Conservation (phyloP, 306 rosid genomes). For the Alnus glutinosa region DNA sequence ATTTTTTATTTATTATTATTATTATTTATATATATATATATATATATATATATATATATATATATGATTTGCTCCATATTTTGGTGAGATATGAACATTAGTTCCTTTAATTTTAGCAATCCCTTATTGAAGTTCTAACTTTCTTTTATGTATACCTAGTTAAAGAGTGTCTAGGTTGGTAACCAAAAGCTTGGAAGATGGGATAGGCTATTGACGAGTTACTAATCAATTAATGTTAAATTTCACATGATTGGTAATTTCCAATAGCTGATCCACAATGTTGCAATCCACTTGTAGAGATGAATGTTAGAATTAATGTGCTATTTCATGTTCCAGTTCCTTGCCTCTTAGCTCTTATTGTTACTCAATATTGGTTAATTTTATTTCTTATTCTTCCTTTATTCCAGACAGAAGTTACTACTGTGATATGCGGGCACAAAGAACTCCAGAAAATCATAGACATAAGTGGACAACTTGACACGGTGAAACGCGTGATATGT, state of each 20-base stretch:
- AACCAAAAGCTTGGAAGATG: conserved; percentile 13
- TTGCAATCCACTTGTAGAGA: conserved; percentile 5
- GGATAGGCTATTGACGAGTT: conserved; percentile 16
- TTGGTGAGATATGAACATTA: background rate
- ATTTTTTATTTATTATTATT: background rate
- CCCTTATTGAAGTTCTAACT: background rate
- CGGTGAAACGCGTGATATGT: conserved; percentile 77
- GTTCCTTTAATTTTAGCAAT: background rate
- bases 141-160: conserved; percentile 1
- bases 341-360: background rate
- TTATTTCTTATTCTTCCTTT: conserved; percentile 1
- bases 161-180: background rate
- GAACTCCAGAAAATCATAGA: conserved; percentile 70
- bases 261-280: conserved; percentile 19
- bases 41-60: no score
- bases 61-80: background rate
- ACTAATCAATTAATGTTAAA: conserved; percentile 2
- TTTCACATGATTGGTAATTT: conserved; percentile 20
- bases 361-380: conserved; percentile 6
- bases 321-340: background rate
- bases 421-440: conserved; percentile 87
- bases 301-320: conserved; percentile 6
- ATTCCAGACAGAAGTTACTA: conserved; percentile 84
- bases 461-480: conserved; percentile 76
- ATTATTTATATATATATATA: no score